phyloP scores from a whole-genome alignment of 805 yeast genomes.

The Zygosaccharomyces bailii region DNA sequence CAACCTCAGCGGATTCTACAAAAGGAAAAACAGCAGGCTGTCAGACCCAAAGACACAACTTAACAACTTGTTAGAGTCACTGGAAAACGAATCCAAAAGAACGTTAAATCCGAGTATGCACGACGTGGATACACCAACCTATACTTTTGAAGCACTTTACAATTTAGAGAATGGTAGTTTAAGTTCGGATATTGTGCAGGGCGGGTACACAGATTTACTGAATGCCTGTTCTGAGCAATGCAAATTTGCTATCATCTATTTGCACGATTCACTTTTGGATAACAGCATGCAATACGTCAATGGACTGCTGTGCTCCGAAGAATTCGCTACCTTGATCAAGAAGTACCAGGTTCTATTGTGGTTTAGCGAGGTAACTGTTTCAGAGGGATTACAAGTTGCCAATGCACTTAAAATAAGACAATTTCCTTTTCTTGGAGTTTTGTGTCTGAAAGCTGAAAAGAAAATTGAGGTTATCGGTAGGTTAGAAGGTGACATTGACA shows the following conservation, averaged over 20 bases:
- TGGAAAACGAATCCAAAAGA: slow-evolving; percentile 16
- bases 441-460: slow-evolving; percentile 58
- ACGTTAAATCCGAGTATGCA: slow-evolving; percentile 4
- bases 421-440: slow-evolving; percentile 78
- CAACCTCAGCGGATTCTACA: slow-evolving; percentile 24
- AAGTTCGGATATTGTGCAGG: slow-evolving; percentile 41
- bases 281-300: slow-evolving; percentile 51
- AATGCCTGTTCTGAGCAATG: slow-evolving; percentile 65
- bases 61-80: slow-evolving; percentile 16
- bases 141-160: slow-evolving; percentile 32
- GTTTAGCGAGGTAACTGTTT: slow-evolving; percentile 82
- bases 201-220: slow-evolving; percentile 78
- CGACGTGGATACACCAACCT: slow-evolving; percentile 10
- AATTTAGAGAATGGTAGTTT: slow-evolving; percentile 22
- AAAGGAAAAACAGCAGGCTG: slow-evolving; percentile 16
- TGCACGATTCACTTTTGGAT: slow-evolving; percentile 72
- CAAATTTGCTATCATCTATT: slow-evolving; percentile 66
- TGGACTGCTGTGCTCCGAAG: slow-evolving; percentile 50
- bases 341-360: slow-evolving; percentile 62
- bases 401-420: slow-evolving; percentile 65
- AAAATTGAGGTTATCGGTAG: slow-evolving; percentile 33
- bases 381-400: slow-evolving; percentile 82
- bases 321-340: slow-evolving; percentile 45
- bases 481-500: slow-evolving; percentile 24
- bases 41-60: slow-evolving; percentile 17